phyloP scores from a whole-genome alignment of 768 basidiomycete genomes.

The Podaxis sp. region DNA sequence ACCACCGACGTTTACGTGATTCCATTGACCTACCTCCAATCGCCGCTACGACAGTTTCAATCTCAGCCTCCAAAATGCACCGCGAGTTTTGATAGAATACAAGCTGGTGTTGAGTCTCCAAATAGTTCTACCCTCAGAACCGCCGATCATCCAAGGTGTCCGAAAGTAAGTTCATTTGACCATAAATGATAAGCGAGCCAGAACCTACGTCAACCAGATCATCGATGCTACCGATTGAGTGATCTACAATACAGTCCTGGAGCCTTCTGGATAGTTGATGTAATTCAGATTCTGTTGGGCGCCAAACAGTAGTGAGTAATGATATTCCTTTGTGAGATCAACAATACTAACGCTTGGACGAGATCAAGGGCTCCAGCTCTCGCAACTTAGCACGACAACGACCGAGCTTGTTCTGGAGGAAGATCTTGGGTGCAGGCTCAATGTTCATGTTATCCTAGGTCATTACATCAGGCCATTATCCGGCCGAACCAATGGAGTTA shows the following conservation, averaged over 20 bases:
- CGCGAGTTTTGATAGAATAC: conserved; percentile 55
- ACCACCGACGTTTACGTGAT: background rate
- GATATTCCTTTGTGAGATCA: background rate
- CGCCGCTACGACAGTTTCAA: conserved; percentile 55
- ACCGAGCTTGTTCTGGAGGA: conserved; percentile 77
- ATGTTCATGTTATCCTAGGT: conserved; percentile 60
- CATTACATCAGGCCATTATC: conserved; percentile 10
- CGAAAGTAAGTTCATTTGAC: conserved; percentile 2
- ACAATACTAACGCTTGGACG: conserved; percentile 56
- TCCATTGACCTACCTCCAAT: conserved; percentile 55
- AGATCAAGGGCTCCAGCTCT: conserved; percentile 58
- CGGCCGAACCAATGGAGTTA: background rate
- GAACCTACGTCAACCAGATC: conserved; percentile 55
- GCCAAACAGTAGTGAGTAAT: conserved; percentile 5
- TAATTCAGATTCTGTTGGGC: conserved; percentile 37
- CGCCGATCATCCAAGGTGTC: background rate
- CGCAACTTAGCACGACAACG: conserved; percentile 59
- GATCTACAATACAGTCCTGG: conserved; percentile 46
- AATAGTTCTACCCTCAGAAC: conserved; percentile 46
- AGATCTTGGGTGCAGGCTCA: conserved; percentile 71
- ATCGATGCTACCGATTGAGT: conserved; percentile 54
- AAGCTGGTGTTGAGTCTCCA: conserved; percentile 64
- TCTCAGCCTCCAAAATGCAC: conserved; percentile 60
- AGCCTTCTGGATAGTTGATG: conserved; percentile 50
- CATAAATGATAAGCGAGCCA: conserved; percentile 5